Conservation (phyloP, 345 rosid species). For the Camelina neglecta region DNA sequence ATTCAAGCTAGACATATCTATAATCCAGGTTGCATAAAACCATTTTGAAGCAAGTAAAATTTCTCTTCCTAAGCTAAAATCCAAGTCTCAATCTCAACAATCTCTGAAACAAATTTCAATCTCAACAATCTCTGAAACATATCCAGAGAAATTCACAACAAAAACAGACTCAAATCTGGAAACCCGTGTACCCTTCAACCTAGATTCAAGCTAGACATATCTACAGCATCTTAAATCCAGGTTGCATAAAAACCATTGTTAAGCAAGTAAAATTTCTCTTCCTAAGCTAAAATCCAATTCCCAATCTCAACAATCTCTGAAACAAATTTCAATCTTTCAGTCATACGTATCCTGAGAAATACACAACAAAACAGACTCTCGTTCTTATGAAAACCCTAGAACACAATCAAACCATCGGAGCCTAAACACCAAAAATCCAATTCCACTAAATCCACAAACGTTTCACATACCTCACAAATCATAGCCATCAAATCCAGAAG, state of each 20-base stretch:
- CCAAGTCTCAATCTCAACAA: slow-evolving; percentile 19
- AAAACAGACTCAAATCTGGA: slow-evolving; percentile 27
- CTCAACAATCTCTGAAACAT: slow-evolving; percentile 1
- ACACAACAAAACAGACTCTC: slow-evolving; percentile 5
- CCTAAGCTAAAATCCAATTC: background rate
- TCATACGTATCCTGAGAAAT: slow-evolving; percentile 8
- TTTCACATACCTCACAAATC: slow-evolving; percentile 14
- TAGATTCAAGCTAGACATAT: background rate
- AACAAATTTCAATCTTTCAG: background rate
- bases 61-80: background rate
- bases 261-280: slow-evolving; percentile 10
- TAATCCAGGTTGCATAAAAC: slow-evolving; percentile 14
- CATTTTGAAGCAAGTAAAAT: slow-evolving; percentile 13
- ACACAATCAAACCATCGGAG: slow-evolving; percentile 32
- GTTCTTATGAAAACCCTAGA: slow-evolving; percentile 39
- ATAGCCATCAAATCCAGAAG: slow-evolving; percentile 14
- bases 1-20: slow-evolving; percentile 3
- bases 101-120: background rate
- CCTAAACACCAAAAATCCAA: slow-evolving; percentile 29
- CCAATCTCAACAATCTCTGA: slow-evolving; percentile 20
- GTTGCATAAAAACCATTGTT: slow-evolving; percentile 6
- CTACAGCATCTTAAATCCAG: slow-evolving; percentile 7
- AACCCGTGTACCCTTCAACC: slow-evolving; percentile 33
- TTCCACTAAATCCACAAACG: slow-evolving; percentile 38
- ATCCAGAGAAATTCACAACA: slow-evolving; percentile 24